Conservation (phyloP, 73 alveolate genomes). For the Tetrahymena elliotti region DNA sequence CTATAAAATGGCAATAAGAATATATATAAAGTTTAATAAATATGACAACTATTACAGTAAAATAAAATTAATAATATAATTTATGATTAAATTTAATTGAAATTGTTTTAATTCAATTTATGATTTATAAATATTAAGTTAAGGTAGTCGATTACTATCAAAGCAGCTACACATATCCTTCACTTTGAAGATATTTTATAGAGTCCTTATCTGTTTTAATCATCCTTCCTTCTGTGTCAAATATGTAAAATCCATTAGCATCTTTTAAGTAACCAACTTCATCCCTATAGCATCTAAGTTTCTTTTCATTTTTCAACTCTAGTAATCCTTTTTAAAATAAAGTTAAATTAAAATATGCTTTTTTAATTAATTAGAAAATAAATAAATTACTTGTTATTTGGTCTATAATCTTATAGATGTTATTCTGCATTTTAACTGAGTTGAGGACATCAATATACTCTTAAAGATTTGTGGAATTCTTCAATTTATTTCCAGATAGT, state of each 20-base stretch:
- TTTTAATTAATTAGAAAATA: not conserved
- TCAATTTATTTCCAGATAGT: not conserved
- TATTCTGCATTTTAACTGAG: not conserved
- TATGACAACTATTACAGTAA: too few relatives aligned
- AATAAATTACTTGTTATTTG: not conserved
- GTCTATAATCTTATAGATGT: not conserved
- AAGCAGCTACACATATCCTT: not conserved
- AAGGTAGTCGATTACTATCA: too few relatives aligned
- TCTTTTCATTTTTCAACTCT: not conserved
- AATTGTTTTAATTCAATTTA: too few relatives aligned
- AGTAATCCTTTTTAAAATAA: not conserved
- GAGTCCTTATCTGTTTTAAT: not conserved
- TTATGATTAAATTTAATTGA: not conserved
- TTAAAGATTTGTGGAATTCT: not conserved
- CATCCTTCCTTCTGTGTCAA: not conserved
- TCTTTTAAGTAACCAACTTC: not conserved
- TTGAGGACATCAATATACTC: not conserved
- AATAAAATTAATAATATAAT: too few relatives aligned
- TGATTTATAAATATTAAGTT: too few relatives aligned
- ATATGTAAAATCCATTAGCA: not conserved
- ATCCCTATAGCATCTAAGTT: not conserved
- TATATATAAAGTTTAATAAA: too few relatives aligned
- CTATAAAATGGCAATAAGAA: too few relatives aligned
- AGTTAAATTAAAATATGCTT: not conserved
- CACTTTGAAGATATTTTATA: not conserved